phyloP scores from a whole-genome alignment of 495 filamentous ascomycete species.

The Haplographium delicatum region DNA sequence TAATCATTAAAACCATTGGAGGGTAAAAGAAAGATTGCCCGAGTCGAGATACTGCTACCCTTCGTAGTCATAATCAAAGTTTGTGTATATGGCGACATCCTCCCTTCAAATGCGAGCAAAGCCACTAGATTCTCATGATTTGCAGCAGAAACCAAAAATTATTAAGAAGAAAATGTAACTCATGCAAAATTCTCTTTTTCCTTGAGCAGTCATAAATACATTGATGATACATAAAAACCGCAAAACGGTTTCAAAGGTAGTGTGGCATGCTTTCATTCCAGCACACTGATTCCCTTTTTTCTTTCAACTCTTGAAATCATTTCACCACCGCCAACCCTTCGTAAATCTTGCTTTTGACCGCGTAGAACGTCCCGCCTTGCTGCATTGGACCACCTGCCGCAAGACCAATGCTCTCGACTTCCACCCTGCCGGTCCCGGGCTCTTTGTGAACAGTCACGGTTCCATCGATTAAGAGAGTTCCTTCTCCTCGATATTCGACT shows the following conservation, averaged over 20 bases:
- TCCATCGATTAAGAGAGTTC: slow-evolving; percentile 83
- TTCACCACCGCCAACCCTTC: slow-evolving; percentile 72
- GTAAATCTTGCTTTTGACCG: slow-evolving; percentile 77
- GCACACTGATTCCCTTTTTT: neutral
- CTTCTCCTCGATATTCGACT: slow-evolving; percentile 91
- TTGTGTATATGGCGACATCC: too few species aligned
- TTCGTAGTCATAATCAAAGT: too few species aligned
- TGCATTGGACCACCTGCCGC: slow-evolving; percentile 33
- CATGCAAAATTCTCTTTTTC: too few species aligned
- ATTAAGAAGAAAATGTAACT: too few species aligned
- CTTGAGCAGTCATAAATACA: slow-evolving; percentile 1
- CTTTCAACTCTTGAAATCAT: too few species aligned
- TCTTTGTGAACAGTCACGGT: slow-evolving; percentile 84
- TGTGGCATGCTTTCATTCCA: neutral
- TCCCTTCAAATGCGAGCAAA: too few species aligned
- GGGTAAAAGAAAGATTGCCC: too few species aligned
- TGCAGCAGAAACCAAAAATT: too few species aligned
- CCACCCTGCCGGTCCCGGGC: slow-evolving; percentile 77
- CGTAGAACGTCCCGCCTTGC: slow-evolving; percentile 59
- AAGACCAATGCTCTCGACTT: slow-evolving; percentile 74
- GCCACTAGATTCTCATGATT: too few species aligned
- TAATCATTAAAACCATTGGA: too few species aligned
- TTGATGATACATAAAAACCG: slow-evolving; percentile 2
- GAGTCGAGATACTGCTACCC: too few species aligned
- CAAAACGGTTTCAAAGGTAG: slow-evolving; percentile 6